Conservation (phyloP, 805 yeast species). For the Debaryomyces hansenii region DNA sequence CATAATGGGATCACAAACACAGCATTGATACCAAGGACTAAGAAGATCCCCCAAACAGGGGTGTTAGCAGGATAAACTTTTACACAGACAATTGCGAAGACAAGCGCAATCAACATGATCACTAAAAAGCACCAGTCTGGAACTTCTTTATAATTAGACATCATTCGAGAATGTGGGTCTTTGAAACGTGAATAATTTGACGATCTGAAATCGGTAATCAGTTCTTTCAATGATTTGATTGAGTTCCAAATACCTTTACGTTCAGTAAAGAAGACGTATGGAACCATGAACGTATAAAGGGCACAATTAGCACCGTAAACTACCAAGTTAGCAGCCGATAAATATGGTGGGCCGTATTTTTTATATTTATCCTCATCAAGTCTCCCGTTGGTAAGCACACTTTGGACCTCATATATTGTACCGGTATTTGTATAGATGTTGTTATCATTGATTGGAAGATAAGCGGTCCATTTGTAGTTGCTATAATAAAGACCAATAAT, state of each 20-base stretch:
- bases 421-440: slow-evolving; percentile 26
- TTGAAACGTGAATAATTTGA: slow-evolving; percentile 14
- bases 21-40: slow-evolving; percentile 50
- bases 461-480: slow-evolving; percentile 29
- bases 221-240: slow-evolving; percentile 10
- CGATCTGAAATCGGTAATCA: slow-evolving; percentile 5
- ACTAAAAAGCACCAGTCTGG: slow-evolving; percentile 33
- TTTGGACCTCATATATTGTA: slow-evolving; percentile 21
- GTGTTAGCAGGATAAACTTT: slow-evolving; percentile 42
- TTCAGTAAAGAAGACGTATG: slow-evolving; percentile 11
- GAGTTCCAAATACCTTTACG: slow-evolving; percentile 13
- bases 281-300: slow-evolving; percentile 3
- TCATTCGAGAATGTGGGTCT: slow-evolving; percentile 31
- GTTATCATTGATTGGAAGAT: slow-evolving; percentile 22
- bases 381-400: slow-evolving; percentile 38
- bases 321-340: slow-evolving; percentile 25
- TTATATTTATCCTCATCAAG: slow-evolving; percentile 18
- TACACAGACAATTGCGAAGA: slow-evolving; percentile 31
- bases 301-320: slow-evolving; percentile 18
- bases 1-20: slow-evolving; percentile 53
- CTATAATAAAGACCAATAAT: slow-evolving; percentile 28
- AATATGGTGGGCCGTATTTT: slow-evolving; percentile 25
- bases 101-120: slow-evolving; percentile 25
- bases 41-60: slow-evolving; percentile 61
- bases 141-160: slow-evolving; percentile 34